Percentiles rank a stretch among this genome's conserved stretches.
Conservation (phyloP, 2,329 filamentous ascomycete genomes). For the Mollisiaceae sp. region DNA sequence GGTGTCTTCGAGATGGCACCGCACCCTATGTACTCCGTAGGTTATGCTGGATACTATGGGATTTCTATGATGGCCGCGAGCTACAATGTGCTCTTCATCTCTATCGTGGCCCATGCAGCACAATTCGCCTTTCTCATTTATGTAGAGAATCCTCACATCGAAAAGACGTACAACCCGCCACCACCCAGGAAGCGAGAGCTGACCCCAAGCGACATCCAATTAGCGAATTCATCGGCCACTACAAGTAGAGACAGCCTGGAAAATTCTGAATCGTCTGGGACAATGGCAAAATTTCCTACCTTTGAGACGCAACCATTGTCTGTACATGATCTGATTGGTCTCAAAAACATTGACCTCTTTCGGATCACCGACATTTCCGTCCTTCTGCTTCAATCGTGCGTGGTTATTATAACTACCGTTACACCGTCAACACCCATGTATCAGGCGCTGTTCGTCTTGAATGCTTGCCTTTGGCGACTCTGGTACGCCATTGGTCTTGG, state of each 20-base stretch:
- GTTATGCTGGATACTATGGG: slow-evolving; percentile 96
- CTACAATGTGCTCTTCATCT: slow-evolving; percentile 97
- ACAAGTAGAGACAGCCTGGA: slow-evolving; percentile 44
- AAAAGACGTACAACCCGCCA: slow-evolving; percentile 94
- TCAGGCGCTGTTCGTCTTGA: slow-evolving; percentile 79
- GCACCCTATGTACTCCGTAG: slow-evolving; percentile 98
- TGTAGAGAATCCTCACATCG: slow-evolving; percentile 97
- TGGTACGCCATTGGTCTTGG: slow-evolving; percentile 94
- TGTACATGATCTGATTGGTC: slow-evolving; percentile 83
- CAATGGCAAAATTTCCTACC: slow-evolving; percentile 34
- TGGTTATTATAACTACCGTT: slow-evolving; percentile 73
- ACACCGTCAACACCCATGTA: slow-evolving; percentile 79
- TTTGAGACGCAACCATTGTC: slow-evolving; percentile 62
- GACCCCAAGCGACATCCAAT: slow-evolving; percentile 42
- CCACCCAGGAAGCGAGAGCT: slow-evolving; percentile 64
- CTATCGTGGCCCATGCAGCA: slow-evolving; percentile 89
- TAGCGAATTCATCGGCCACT: slow-evolving; percentile 43
- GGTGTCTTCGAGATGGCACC: slow-evolving; percentile 99
- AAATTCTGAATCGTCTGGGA: slow-evolving; percentile 16
- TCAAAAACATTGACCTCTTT: slow-evolving; percentile 85
- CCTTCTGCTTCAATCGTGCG: slow-evolving; percentile 75
- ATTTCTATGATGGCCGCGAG: slow-evolving; percentile 98
- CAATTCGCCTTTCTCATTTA: slow-evolving; percentile 92
- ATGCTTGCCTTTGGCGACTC: slow-evolving; percentile 82
- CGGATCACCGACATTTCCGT: slow-evolving; percentile 84